These are phyloP conservation scores for Jatropha multifida DNA, from an alignment of 441 rosid species.

Conservation along the genomic window DNA sequence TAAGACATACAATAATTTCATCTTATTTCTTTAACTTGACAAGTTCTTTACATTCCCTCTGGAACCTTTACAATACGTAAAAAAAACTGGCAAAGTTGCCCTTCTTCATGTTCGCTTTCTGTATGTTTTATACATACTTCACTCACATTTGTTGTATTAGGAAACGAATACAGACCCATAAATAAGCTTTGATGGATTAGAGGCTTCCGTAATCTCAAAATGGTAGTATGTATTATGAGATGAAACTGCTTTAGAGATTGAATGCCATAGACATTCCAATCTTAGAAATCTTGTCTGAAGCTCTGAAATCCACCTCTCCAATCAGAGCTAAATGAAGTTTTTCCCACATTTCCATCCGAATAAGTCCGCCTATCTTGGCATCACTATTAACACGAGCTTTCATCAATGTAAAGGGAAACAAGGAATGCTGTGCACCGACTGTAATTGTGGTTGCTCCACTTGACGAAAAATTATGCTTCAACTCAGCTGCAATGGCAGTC, in stretches of 20 bases:
- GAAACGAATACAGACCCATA: neutral
- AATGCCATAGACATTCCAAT: conserved; percentile 44
- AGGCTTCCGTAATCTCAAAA: neutral
- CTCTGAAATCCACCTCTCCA: conserved; percentile 42
- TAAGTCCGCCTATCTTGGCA: conserved; percentile 36
- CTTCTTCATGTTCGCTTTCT: neutral
- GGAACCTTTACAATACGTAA: neutral
- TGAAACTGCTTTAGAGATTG: conserved; percentile 3
- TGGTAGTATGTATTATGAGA: neutral
- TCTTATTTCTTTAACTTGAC: neutral
- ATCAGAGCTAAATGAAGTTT: conserved; percentile 34
- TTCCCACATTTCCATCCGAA: conserved; percentile 38
- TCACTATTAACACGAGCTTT: conserved; percentile 46
- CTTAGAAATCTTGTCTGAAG: conserved; percentile 34
- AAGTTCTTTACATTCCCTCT: neutral
- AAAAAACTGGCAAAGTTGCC: neutral
- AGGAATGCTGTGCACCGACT: conserved; percentile 44
- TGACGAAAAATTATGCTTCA: conserved; percentile 34
- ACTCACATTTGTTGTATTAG: neutral
- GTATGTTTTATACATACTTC: neutral
- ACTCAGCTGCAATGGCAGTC: conserved; percentile 53
- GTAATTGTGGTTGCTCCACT: conserved; percentile 28
- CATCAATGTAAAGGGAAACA: conserved; percentile 40
- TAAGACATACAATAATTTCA: too few relatives aligned
- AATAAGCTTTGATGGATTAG: neutral